Evolutionary conservation across 1,139 yeast genomes (phyloP).

Genomic region (Blastobotrys illinoisensis): DNA sequence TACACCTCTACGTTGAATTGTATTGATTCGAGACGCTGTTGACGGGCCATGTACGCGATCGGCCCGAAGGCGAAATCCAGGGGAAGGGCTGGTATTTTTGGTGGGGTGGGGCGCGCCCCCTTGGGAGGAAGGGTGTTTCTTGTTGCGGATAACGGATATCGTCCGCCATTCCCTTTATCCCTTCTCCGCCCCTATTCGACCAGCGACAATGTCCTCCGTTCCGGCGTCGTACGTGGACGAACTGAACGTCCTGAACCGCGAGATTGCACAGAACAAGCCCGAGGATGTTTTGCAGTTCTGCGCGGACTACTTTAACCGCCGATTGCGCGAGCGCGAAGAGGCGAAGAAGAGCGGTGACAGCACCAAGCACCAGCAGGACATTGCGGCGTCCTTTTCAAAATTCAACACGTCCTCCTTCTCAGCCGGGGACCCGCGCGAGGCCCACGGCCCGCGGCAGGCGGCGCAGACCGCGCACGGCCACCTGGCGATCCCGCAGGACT

Average conservation of each 20-base stretch:
- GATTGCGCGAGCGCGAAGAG: conserved; percentile 44
- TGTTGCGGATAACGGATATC: not conserved
- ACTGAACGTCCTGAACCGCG: conserved; percentile 58
- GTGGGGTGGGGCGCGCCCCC: not conserved
- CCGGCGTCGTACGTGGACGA: conserved; percentile 44
- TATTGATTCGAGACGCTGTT: no score
- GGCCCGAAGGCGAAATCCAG: not conserved
- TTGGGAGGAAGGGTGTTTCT: not conserved
- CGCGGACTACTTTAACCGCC: conserved; percentile 60
- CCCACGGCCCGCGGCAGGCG: not conserved
- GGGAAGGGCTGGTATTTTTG: not conserved
- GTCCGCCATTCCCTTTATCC: not conserved
- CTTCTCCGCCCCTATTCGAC: not conserved
- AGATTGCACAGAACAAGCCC: conserved; percentile 58
- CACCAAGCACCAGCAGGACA: not conserved
- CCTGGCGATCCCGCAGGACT: conserved; percentile 3
- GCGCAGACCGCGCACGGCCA: conserved; percentile 1
- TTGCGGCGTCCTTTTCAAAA: conserved; percentile 3
- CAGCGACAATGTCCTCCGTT: conserved; percentile 25
- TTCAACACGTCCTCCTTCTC: conserved; percentile 13
- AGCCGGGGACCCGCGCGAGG: conserved; percentile 6
- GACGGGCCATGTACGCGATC: no score
- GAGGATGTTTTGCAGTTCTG: conserved; percentile 68
- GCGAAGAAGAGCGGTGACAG: not conserved
- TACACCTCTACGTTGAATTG: no score